Evolutionary conservation across 306 rosid genomes (phyloP).

Genomic region (Castanea crenata): DNA sequence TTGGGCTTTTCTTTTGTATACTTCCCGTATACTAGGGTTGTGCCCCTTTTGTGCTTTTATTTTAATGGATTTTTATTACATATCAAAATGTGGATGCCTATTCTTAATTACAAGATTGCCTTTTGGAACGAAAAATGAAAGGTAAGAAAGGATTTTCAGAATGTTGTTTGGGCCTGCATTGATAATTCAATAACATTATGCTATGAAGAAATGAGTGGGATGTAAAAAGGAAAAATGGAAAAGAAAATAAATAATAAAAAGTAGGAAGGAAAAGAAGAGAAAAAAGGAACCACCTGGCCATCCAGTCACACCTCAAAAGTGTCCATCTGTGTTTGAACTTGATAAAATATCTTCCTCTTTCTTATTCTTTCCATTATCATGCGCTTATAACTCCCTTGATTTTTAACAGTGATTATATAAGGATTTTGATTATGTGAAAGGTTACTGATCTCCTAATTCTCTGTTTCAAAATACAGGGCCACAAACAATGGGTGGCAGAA

Average conservation of each 20-base stretch:
- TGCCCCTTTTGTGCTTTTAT: too few relatives aligned
- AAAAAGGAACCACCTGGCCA: background rate
- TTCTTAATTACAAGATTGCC: background rate
- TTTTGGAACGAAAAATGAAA: background rate
- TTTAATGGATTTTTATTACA: too few relatives aligned
- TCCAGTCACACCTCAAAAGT: background rate
- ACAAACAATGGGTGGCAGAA: slow-evolving; percentile 84
- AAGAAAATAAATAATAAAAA: background rate
- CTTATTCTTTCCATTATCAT: background rate
- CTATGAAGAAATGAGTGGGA: background rate
- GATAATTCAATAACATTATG: too few relatives aligned
- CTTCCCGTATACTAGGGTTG: too few relatives aligned
- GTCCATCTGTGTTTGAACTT: background rate
- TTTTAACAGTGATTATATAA: background rate
- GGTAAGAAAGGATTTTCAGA: background rate
- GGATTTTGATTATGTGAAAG: background rate
- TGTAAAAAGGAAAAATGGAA: background rate
- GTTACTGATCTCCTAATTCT: background rate
- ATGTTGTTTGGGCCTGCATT: background rate
- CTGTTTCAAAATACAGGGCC: slow-evolving; percentile 48
- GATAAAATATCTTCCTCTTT: background rate
- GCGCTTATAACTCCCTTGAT: background rate
- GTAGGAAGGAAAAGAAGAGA: background rate
- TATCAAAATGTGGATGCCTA: background rate
- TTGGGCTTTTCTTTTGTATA: too few relatives aligned